Evolutionary conservation across 108 stramenopile genomes (phyloP).

Genomic region (Stephanodiscus minutulus): DNA sequence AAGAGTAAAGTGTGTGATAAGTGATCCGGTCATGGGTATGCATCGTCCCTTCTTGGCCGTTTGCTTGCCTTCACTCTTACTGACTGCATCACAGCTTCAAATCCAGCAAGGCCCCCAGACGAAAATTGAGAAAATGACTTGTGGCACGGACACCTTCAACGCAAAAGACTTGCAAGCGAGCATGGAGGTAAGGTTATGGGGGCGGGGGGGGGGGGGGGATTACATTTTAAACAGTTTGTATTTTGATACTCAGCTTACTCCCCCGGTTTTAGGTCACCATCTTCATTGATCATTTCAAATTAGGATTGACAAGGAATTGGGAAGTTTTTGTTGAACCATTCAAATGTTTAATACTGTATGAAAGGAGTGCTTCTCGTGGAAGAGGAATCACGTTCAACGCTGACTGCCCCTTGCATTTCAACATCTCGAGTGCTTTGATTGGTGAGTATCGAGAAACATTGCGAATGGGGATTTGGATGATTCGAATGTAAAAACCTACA

Average conservation of each 20-base stretch:
- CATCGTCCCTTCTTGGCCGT: constrained; percentile 55
- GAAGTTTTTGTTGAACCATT: constrained; percentile 91
- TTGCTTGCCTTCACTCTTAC: constrained; percentile 49
- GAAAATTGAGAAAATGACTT: constrained; percentile 13
- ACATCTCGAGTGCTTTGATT: constrained; percentile 82
- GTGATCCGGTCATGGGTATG: constrained; percentile 83
- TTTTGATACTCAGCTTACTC: neutral
- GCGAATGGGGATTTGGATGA: neutral
- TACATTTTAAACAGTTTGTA: neutral
- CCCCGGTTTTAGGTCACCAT: constrained; percentile 21
- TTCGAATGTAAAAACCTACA: too few relatives aligned
- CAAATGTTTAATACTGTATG: constrained; percentile 62
- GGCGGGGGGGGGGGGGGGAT: neutral
- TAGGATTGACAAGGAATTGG: constrained; percentile 91
- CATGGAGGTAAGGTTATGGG: constrained; percentile 14
- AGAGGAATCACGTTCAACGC: constrained; percentile 69
- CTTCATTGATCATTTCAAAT: constrained; percentile 95
- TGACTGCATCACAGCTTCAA: constrained; percentile 63
- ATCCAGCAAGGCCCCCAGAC: constrained; percentile 10
- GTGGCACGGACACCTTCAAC: neutral
- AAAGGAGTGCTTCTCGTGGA: constrained; percentile 65
- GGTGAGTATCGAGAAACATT: neutral
- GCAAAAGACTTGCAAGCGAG: constrained; percentile 32
- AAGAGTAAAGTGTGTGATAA: constrained; percentile 61
- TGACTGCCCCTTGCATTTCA: constrained; percentile 82